Evolutionary conservation across 2,329 filamentous ascomycete species (phyloP).

Genomic region (Dactylellina sp.): DNA sequence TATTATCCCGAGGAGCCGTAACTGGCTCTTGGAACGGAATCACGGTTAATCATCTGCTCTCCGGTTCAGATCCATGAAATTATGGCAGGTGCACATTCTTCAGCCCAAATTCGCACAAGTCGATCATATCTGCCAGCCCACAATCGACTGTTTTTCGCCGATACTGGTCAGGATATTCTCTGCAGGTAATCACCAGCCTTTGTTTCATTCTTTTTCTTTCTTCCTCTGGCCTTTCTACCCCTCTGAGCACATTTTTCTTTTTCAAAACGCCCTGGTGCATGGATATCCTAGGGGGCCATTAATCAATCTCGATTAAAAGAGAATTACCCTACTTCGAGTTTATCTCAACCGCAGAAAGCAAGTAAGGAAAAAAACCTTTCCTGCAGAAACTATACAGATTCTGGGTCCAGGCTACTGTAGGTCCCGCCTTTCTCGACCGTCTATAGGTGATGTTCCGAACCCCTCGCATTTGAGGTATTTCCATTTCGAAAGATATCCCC

Average conservation of each 20-base stretch:
- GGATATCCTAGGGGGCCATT: too few relatives aligned
- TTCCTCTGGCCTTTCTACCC: background rate
- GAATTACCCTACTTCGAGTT: slow-evolving; percentile 42
- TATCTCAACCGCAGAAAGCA: slow-evolving; percentile 31
- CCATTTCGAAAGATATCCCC: slow-evolving; percentile 5
- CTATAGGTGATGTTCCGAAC: too few relatives aligned
- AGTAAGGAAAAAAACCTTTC: background rate
- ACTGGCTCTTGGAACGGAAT: too few relatives aligned
- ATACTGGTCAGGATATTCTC: background rate
- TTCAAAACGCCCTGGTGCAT: background rate
- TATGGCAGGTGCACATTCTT: too few relatives aligned
- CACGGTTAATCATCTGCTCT: too few relatives aligned
- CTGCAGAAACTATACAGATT: background rate
- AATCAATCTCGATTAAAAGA: slow-evolving; percentile 4
- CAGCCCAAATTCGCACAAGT: too few relatives aligned
- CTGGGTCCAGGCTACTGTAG: too few relatives aligned
- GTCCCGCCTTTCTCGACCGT: too few relatives aligned
- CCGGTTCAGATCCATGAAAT: too few relatives aligned
- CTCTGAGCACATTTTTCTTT: slow-evolving; percentile 47
- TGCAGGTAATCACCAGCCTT: background rate
- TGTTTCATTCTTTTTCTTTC: background rate
- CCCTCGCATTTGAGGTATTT: slow-evolving; percentile 42
- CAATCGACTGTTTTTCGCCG: background rate
- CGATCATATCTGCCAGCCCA: too few relatives aligned
- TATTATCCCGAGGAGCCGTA: too few relatives aligned